Conservation (phyloP, 1,284 basidiomycete genomes). For the Pulveroboletus ridleyi region DNA sequence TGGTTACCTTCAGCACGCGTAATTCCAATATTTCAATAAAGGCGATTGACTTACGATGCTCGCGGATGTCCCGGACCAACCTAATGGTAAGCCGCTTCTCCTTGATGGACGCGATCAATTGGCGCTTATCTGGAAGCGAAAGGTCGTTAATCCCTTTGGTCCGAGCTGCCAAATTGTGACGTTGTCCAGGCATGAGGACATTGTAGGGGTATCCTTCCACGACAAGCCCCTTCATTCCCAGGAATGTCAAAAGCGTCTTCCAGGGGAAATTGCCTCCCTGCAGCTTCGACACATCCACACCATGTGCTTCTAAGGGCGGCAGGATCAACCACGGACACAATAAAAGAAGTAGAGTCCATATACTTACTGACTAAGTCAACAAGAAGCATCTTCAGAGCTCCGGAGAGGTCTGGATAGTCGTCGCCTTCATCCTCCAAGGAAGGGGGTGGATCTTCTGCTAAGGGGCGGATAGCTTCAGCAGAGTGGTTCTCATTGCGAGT, state of each 20-base stretch:
- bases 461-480: too few relatives aligned
- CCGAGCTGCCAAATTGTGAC: not conserved
- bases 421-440: not conserved
- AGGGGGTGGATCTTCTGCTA: not conserved
- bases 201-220: constrained; percentile 1
- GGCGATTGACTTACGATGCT: not conserved
- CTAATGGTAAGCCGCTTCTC: not conserved
- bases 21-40: not conserved
- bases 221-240: not conserved
- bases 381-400: not conserved
- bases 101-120: not conserved
- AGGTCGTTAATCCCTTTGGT: not conserved
- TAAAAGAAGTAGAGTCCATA: too few relatives aligned
- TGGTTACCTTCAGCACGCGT: not conserved
- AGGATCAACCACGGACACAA: not conserved
- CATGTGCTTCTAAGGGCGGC: not conserved
- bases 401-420: not conserved
- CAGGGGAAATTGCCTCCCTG: not conserved
- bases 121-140: not conserved
- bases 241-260: not conserved
- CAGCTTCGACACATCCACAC: not conserved
- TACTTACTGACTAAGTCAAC: too few relatives aligned
- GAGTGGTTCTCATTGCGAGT: not conserved
- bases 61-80: not conserved
- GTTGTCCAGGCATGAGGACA: not conserved